Percentiles rank a stretch among this genome's conserved stretches.
Conservation (phyloP, 2,329 filamentous ascomycete genomes). For the Phoma herbarum region DNA sequence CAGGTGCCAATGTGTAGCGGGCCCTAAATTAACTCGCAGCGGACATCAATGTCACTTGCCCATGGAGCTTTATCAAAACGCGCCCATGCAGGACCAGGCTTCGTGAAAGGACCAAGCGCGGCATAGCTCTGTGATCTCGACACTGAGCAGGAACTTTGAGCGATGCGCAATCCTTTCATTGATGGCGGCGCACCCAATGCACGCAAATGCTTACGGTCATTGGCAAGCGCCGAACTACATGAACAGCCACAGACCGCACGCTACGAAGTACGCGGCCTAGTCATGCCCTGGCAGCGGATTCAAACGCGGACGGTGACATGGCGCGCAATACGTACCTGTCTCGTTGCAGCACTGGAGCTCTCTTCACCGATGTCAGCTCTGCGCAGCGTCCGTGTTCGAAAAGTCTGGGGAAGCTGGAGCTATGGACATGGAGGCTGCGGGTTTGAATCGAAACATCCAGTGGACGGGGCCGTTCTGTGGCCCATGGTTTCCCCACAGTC, state of each 20-base stretch:
- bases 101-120: conserved; percentile 19
- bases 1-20: conserved; percentile 26
- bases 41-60: conserved; percentile 28
- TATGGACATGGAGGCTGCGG: conserved; percentile 26
- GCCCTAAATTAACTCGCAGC: conserved; percentile 30
- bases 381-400: conserved; percentile 22
- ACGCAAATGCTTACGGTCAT: conserved; percentile 8
- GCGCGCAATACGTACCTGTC: conserved; percentile 7
- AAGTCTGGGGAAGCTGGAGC: conserved; percentile 40
- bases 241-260: conserved; percentile 34
- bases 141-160: conserved; percentile 31
- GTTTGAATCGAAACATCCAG: conserved; percentile 7
- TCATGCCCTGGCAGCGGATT: conserved; percentile 10
- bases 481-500: conserved; percentile 30
- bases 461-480: conserved; percentile 1
- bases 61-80: conserved; percentile 16
- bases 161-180: conserved; percentile 25
- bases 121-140: conserved; percentile 25
- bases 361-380: conserved; percentile 32
- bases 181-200: conserved; percentile 22
- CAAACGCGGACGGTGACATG: conserved; percentile 8
- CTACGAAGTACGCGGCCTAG: conserved; percentile 20
- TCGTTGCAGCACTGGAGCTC: conserved; percentile 9
- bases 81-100: conserved; percentile 17
- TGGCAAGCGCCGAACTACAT: conserved; percentile 35